These are phyloP conservation scores for Sordariomycetes sp. DNA, from an alignment of 2,329 filamentous ascomycete genomes.

Conservation along the genomic window DNA sequence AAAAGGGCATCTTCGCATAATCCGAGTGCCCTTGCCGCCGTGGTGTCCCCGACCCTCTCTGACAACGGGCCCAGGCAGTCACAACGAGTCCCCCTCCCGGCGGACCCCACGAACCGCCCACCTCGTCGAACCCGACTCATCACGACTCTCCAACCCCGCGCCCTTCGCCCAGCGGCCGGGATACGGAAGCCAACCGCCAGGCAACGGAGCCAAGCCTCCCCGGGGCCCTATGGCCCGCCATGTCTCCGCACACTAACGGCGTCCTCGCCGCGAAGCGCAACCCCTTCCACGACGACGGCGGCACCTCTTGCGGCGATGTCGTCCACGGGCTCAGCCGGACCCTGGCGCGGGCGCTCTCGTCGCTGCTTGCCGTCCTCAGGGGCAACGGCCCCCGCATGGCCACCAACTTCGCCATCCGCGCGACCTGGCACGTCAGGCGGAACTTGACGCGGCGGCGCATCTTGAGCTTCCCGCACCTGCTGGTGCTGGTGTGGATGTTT, in stretches of 20 bases:
- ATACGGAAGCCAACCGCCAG: background rate
- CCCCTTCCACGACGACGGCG: slow-evolving; percentile 9
- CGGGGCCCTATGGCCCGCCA: slow-evolving; percentile 1
- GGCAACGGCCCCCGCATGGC: slow-evolving; percentile 17
- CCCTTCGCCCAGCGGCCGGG: background rate
- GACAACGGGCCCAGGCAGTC: background rate
- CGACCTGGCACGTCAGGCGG: slow-evolving; percentile 17
- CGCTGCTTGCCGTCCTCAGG: slow-evolving; percentile 19
- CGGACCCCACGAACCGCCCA: background rate
- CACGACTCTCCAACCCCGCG: background rate
- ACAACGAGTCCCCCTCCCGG: background rate
- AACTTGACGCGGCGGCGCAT: slow-evolving; percentile 38
- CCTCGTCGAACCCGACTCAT: background rate
- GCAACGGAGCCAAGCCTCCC: background rate
- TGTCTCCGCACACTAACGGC: slow-evolving; percentile 1
- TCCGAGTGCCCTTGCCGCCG: background rate
- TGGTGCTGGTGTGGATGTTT: slow-evolving; percentile 63
- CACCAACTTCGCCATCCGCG: slow-evolving; percentile 13
- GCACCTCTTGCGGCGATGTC: slow-evolving; percentile 9
- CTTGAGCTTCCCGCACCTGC: slow-evolving; percentile 49
- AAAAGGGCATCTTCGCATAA: background rate
- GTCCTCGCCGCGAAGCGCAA: slow-evolving; percentile 8
- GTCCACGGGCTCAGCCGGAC: background rate
- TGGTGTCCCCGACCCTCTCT: background rate
- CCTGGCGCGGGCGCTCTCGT: slow-evolving; percentile 9